Base-by-base conservation (phyloP, 164 flowering plant species). In the Sextonia rubra region DNA sequence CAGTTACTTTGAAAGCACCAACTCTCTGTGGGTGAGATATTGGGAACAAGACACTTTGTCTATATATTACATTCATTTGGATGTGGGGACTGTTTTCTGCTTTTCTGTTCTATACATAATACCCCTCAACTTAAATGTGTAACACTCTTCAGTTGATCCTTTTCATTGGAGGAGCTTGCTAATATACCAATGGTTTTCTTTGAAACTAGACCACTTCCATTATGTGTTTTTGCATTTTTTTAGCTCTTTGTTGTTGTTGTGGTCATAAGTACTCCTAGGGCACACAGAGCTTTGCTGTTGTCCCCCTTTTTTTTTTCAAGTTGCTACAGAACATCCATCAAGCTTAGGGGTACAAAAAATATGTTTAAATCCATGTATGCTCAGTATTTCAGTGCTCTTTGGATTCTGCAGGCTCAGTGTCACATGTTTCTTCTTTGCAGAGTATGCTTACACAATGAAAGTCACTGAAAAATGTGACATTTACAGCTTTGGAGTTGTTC, bases 391-490 rank as follows among this genome's bases (percentile, higher is more conserved):
- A 8, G 0, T 29, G 1, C 20, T 64, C 44, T 12, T 26, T 64
- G 67, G 67, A 18, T 64, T 25, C 67, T 26, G 67, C 67, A 64
- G 44, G 15, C 67, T 64, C 29, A 64, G 20, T 26, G 4, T 27
- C 47, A 64, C 25, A 32, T 66, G 12, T n/a, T 47, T 44, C 29
- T 58, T 24, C 70, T 24, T 82, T 72, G 3, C 88, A 88, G 91
- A 88, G 63, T 86, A 86, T 77, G 91, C 88, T 3, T 88, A 84
- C 83, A 88, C 85, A 14, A 81, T 85, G 88, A 88, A 85, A 68
- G 84, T 88, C 68, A 88, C 91, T 11, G 90, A 88, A 70, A 88
- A 88, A 68, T 84, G 90, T 69, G 91, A 88, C 69, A 81, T 86
- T 60, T 88, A 88, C 47, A 88, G 91, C 69, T 88, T 79, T 65